Evolutionary conservation across 2,329 filamentous ascomycete species (phyloP), one percentile per base, ranked within the genome.

Genomic region (Aspergillus pseudotamarii): DNA sequence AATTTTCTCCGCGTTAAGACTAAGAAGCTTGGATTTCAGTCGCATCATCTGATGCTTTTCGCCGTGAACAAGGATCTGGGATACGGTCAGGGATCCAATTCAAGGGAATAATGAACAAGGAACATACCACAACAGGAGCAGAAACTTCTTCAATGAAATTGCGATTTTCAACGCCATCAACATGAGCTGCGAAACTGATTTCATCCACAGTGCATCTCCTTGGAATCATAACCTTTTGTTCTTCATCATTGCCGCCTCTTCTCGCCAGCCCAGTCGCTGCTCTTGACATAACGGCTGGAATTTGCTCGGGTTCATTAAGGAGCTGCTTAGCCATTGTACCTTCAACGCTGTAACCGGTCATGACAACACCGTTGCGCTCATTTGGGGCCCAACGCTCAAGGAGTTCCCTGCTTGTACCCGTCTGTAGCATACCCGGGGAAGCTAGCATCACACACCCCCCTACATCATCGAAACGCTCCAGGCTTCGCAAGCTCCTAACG

Each of bases 21-120:
- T 94, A 4, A 98, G 87, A 1, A 99, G 85, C 75, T 97, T 96
- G 3, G 94, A 97, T 77, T 97, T 97, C 32, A 99, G 83, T 59
- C 95, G 89, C 86, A 95, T 97, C 93, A 98, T 98, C 75, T 98
- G 97, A 75, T 97, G 93, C 72, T 95, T 93, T 76, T 99, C 95
- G 61, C 95, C 95, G 70, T 99, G 95, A 2, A 99, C 95, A 36
- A 99, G 87, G 64, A 99, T 97, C 91, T 94, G 64, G 1, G 12
- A 59, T 32, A 51, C 26, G 19, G 34, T 66, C 14, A 68, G 48
- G 41, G 43, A 45, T 19, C 61, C 6, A 23, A 53, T n/a, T 34
- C 36, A 14, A 14, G 43, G 32, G 21, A 34, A 58, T 12, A 41
- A 19, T 9, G 38, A n/a, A 26, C 54, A 50, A 12, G 23, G 46